Conservation (phyloP, 768 basidiomycete genomes). For the Boletus subparvulus region DNA sequence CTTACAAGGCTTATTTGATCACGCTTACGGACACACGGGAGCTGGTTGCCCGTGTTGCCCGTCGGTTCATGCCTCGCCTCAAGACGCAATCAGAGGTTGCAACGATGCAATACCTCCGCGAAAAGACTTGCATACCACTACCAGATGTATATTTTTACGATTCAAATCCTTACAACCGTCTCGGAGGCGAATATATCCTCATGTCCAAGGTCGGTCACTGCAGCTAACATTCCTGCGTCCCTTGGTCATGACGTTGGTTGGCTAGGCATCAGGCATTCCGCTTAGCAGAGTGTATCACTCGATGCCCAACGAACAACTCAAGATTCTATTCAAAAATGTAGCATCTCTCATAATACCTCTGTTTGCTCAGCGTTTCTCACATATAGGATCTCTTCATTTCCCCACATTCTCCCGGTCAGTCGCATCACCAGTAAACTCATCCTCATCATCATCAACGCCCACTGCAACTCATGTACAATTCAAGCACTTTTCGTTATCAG, state of each 20-base stretch:
- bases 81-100: slow-evolving; percentile 89
- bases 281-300: slow-evolving; percentile 70
- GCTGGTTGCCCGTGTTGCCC: slow-evolving; percentile 77
- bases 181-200: slow-evolving; percentile 83
- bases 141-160: slow-evolving; percentile 77
- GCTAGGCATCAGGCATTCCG: slow-evolving; percentile 71
- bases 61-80: slow-evolving; percentile 81
- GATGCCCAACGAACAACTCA: slow-evolving; percentile 62
- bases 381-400: slow-evolving; percentile 73
- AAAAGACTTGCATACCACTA: slow-evolving; percentile 69
- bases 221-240: neutral
- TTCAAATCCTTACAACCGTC: slow-evolving; percentile 78
- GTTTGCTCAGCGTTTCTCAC: slow-evolving; percentile 73
- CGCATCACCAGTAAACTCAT: slow-evolving; percentile 21
- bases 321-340: slow-evolving; percentile 64
- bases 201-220: slow-evolving; percentile 71
- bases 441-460: slow-evolving; percentile 31
- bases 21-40: slow-evolving; percentile 60
- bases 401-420: slow-evolving; percentile 6
- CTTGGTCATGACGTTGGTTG: slow-evolving; percentile 2
- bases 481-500: slow-evolving; percentile 21
- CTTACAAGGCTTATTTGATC: slow-evolving; percentile 68
- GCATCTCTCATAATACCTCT: slow-evolving; percentile 68
- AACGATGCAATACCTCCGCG: slow-evolving; percentile 76
- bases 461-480: slow-evolving; percentile 22